Percentiles rank a stretch among this genome's conserved stretches.
Evolutionary conservation across 2,329 filamentous ascomycete genomes (phyloP).

Genomic region (Fusarium redolens): DNA sequence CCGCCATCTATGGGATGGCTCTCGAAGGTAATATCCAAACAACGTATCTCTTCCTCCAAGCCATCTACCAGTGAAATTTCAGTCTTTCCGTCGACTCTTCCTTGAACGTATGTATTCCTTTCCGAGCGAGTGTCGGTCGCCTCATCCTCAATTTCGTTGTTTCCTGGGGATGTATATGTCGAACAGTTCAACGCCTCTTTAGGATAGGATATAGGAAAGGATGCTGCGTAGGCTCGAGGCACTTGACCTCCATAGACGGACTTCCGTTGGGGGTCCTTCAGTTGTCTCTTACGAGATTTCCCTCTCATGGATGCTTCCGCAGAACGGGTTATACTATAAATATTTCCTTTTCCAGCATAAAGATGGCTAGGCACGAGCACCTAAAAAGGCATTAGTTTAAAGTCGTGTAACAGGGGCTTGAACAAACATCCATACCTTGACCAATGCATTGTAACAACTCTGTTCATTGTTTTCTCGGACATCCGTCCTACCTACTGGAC

Average conservation of each 20-base stretch:
- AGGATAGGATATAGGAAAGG: neutral
- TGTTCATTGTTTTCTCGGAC: neutral
- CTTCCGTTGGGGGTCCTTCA: conserved; percentile 6
- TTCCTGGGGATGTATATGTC: neutral
- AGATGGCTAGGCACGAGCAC: neutral
- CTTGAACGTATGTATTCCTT: conserved; percentile 21
- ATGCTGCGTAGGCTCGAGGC: neutral
- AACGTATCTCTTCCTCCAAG: conserved; percentile 4
- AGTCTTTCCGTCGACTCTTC: neutral
- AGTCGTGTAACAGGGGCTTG: neutral
- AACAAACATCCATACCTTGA: conserved; percentile 16
- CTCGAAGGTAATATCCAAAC: conserved; percentile 4
- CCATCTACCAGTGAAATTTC: neutral
- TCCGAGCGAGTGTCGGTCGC: neutral
- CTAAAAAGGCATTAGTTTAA: neutral
- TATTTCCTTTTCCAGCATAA: neutral
- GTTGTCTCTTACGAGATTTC: conserved; percentile 6
- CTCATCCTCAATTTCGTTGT: neutral
- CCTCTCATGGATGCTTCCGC: neutral
- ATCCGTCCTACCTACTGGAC: neutral
- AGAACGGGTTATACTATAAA: neutral
- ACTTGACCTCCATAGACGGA: conserved; percentile 9
- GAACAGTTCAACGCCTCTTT: neutral
- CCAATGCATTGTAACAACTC: conserved; percentile 4
- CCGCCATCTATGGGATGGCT: neutral